phyloP scores from a whole-genome alignment of 768 basidiomycete species.

The Trichaptum fuscoviolaceum region DNA sequence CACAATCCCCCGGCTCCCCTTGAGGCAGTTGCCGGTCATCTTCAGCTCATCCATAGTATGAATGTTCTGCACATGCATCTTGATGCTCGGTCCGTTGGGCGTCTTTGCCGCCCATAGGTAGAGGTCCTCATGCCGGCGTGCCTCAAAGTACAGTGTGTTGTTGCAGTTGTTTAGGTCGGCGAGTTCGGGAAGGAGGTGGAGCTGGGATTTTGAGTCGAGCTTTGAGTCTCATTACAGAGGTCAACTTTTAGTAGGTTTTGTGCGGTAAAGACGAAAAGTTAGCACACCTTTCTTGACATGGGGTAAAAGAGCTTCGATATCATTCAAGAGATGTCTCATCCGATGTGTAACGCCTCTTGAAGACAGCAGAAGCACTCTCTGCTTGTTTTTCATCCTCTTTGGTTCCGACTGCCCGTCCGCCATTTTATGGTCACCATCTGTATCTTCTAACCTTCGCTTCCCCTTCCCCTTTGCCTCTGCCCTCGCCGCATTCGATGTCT shows the following conservation, averaged over 20 bases:
- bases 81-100: conserved; percentile 95
- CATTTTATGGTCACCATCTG: conserved; percentile 29
- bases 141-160: conserved; percentile 96
- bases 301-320: conserved; percentile 83
- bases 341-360: conserved; percentile 93
- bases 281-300: conserved; percentile 92
- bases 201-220: conserved; percentile 92
- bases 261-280: conserved; percentile 3
- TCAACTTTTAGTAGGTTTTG: conserved; percentile 5
- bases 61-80: conserved; percentile 96
- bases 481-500: conserved; percentile 51
- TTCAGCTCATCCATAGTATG: conserved; percentile 99
- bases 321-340: conserved; percentile 96
- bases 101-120: conserved; percentile 97
- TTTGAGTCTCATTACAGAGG: conserved; percentile 68
- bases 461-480: conserved; percentile 37
- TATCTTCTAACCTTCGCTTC: conserved; percentile 65
- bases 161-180: conserved; percentile 98
- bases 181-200: conserved; percentile 89
- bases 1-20: conserved; percentile 87
- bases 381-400: conserved; percentile 81
- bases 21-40: conserved; percentile 98
- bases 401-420: conserved; percentile 26
- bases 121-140: conserved; percentile 89
- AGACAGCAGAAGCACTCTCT: conserved; percentile 87